Percentiles rank a stretch among this genome's conserved stretches.
These are phyloP conservation scores for Fusarium sp. DNA, from an alignment of 2,329 filamentous ascomycete species.

Conservation along the genomic window DNA sequence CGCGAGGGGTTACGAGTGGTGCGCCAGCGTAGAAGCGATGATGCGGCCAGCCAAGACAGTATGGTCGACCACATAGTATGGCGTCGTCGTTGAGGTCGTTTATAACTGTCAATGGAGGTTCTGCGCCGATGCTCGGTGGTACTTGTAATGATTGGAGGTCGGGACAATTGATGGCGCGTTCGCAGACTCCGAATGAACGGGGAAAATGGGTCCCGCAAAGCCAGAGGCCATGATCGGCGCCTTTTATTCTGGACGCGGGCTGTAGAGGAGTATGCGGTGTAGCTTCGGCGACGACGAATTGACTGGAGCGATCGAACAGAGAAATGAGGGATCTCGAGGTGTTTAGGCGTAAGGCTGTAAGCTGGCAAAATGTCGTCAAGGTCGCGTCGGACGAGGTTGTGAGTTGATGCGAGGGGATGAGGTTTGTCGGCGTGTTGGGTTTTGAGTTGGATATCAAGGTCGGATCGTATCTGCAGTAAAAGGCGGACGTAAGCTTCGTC, in stretches of 20 bases:
- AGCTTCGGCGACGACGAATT: conserved; percentile 6
- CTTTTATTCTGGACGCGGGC: not conserved
- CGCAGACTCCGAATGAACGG: conserved; percentile 9
- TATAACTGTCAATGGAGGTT: not conserved
- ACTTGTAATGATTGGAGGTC: not conserved
- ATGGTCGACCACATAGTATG: not conserved
- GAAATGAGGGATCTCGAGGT: not conserved
- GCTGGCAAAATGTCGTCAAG: not conserved
- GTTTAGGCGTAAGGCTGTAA: not conserved
- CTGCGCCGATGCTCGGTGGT: fast-evolving
- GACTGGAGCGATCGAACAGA: not conserved
- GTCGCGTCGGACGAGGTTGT: not conserved
- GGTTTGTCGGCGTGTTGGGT: not conserved
- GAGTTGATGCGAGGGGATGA: not conserved
- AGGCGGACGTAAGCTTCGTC: not conserved
- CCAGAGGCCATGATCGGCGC: not conserved
- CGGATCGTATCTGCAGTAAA: not conserved
- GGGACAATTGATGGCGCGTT: not conserved
- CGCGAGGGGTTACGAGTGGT: not conserved
- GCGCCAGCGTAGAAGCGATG: not conserved
- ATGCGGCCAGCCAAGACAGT: not conserved
- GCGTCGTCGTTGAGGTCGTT: not conserved
- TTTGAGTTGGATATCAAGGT: not conserved
- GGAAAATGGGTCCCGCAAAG: not conserved
- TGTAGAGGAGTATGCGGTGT: not conserved